phyloP scores from a whole-genome alignment of 768 basidiomycete genomes.

The Leucogyrophana mollusca region DNA sequence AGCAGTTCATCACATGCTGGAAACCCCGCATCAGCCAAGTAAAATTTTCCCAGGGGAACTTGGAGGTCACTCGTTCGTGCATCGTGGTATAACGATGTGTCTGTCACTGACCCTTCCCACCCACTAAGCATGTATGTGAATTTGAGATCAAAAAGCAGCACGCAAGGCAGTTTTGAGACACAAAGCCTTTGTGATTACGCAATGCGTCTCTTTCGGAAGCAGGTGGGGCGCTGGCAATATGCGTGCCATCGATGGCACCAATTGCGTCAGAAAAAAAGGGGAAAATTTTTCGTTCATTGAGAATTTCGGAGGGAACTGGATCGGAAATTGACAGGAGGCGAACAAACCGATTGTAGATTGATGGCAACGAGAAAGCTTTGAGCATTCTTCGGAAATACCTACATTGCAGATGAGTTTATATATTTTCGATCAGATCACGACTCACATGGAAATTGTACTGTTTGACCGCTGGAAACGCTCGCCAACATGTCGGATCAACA shows the following conservation, averaged over 20 bases:
- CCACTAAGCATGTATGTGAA: conserved; percentile 16
- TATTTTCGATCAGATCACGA: too few relatives aligned
- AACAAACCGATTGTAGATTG: not conserved
- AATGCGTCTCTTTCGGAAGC: conserved; percentile 9
- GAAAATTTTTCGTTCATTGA: conserved; percentile 28
- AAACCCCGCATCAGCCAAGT: conserved; percentile 16
- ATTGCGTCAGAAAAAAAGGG: conserved; percentile 31
- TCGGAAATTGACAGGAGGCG: conserved; percentile 1
- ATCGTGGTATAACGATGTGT: conserved; percentile 9
- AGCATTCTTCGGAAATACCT: not conserved
- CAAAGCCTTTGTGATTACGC: conserved; percentile 20
- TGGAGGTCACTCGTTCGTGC: conserved; percentile 8
- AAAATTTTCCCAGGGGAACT: conserved; percentile 13
- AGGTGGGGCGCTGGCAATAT: conserved; percentile 21
- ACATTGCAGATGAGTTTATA: too few relatives aligned
- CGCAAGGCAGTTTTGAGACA: conserved; percentile 24
- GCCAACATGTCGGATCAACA: conserved; percentile 4
- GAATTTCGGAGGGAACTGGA: conserved; percentile 23
- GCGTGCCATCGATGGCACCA: conserved; percentile 35
- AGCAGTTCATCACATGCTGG: conserved; percentile 6
- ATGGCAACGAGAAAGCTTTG: not conserved
- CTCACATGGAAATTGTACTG: conserved; percentile 2
- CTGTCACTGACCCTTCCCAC: conserved; percentile 14
- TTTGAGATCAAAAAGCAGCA: conserved; percentile 13
- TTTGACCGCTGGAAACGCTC: conserved; percentile 3